A percentile compares a stretch with the other conserved stretches of the same genome.
These are phyloP conservation scores for Solanum arcanum DNA, from an alignment of 257 asterid species.

Conservation along the genomic window DNA sequence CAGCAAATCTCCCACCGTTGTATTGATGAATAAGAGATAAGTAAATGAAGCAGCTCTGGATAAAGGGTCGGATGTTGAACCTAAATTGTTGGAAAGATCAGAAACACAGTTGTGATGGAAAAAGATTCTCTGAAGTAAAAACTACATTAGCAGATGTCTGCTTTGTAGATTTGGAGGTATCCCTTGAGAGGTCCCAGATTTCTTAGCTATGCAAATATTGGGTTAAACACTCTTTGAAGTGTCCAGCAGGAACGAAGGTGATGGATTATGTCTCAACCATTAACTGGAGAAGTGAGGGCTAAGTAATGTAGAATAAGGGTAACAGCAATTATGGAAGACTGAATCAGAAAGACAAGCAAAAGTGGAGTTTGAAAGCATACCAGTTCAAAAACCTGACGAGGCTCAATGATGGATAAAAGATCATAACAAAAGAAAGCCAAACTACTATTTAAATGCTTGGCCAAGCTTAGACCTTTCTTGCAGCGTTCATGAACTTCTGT, in stretches of 20 bases:
- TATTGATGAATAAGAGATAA: not conserved
- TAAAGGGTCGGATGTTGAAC: not conserved
- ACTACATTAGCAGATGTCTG: not conserved
- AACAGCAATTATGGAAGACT: not conserved
- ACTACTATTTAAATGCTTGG: slow-evolving; percentile 88
- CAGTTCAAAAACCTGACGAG: slow-evolving; percentile 99
- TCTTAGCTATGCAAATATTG: not conserved
- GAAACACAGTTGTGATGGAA: not conserved
- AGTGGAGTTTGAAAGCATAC: slow-evolving; percentile 28
- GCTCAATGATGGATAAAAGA: slow-evolving; percentile 87
- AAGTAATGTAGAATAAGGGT: not conserved
- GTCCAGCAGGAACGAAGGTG: not conserved
- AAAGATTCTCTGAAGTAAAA: not conserved
- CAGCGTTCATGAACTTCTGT: slow-evolving; percentile 99
- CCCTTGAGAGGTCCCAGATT: not conserved
- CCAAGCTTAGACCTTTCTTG: slow-evolving; percentile 92
- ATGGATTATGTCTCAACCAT: not conserved
- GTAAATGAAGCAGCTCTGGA: not conserved
- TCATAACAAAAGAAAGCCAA: slow-evolving; percentile 99
- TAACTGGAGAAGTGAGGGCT: not conserved
- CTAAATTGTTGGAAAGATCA: not conserved
- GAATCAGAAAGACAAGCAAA: not conserved
- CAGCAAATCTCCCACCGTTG: not conserved
- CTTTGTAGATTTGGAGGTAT: not conserved
- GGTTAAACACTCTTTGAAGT: not conserved